These are phyloP conservation scores for Paralagenidium karlingii DNA, from an alignment of 352 stramenopile genomes.

Conservation along the genomic window DNA sequence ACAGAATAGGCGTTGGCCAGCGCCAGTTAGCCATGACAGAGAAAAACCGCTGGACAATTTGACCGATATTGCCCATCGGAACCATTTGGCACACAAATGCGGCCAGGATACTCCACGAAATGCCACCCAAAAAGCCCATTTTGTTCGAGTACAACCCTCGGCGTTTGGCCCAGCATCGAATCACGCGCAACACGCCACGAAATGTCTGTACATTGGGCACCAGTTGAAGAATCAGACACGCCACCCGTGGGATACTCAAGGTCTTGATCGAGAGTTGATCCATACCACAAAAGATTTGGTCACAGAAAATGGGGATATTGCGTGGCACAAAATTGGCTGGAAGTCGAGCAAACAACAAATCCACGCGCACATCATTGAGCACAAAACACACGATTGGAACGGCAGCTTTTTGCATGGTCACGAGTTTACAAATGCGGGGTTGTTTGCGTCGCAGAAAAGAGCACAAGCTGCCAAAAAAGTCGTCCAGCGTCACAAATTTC, in stretches of 20 bases:
- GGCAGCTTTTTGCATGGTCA: constrained; percentile 56
- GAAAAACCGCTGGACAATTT: constrained; percentile 72
- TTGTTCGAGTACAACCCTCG: constrained; percentile 81
- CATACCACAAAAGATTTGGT: constrained; percentile 64
- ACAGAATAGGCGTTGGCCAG: constrained; percentile 69
- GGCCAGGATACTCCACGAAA: constrained; percentile 79
- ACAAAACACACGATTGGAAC: constrained; percentile 68
- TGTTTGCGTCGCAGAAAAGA: constrained; percentile 21
- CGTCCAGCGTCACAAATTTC: constrained; percentile 32
- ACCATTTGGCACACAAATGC: constrained; percentile 84
- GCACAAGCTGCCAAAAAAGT: constrained; percentile 58
- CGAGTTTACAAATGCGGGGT: constrained; percentile 36
- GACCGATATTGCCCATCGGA: constrained; percentile 54
- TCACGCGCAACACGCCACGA: constrained; percentile 49
- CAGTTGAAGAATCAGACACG: constrained; percentile 68
- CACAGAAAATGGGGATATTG: constrained; percentile 59
- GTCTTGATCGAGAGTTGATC: constrained; percentile 61
- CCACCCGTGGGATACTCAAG: constrained; percentile 60
- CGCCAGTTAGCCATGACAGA: constrained; percentile 58
- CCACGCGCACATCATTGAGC: constrained; percentile 47
- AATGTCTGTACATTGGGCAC: constrained; percentile 65
- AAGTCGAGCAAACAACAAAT: constrained; percentile 68
- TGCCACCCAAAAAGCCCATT: constrained; percentile 61
- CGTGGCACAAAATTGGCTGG: constrained; percentile 34
- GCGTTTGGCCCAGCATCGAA: constrained; percentile 61